A percentile compares a stretch with the other conserved stretches of the same genome.
Evolutionary conservation across 352 stramenopile species (phyloP).

Genomic region (Sclerospora graminicola): DNA sequence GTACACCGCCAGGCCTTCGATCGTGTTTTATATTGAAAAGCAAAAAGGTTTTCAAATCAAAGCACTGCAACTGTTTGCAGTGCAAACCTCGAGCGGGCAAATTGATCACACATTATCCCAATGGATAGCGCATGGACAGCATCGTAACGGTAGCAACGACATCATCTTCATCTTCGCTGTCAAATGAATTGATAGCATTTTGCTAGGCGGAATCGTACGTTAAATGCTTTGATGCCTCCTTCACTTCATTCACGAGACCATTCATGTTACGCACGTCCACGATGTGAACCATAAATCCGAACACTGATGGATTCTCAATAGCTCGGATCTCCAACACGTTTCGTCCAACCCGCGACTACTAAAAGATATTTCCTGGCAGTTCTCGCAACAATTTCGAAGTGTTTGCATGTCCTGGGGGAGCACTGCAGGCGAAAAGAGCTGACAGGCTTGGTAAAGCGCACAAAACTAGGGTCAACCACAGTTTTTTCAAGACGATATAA

Average conservation of each 20-base stretch:
- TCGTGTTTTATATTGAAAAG: too few relatives aligned
- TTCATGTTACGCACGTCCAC: too few relatives aligned
- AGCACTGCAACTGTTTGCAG: conserved; percentile 91
- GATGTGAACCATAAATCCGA: conserved; percentile 65
- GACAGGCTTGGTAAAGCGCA: conserved; percentile 47
- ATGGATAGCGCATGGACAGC: conserved; percentile 80
- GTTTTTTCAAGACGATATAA: conserved; percentile 55
- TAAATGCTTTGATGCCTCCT: too few relatives aligned
- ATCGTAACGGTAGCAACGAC: conserved; percentile 81
- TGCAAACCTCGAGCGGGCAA: conserved; percentile 80
- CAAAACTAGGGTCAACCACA: too few relatives aligned
- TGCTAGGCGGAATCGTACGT: conserved; percentile 66
- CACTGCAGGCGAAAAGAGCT: conserved; percentile 50
- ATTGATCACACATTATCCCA: conserved; percentile 82
- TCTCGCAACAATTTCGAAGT: conserved; percentile 77
- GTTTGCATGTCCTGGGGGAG: conserved; percentile 61
- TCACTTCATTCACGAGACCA: too few relatives aligned
- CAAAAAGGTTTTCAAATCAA: too few relatives aligned
- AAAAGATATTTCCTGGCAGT: conserved; percentile 62
- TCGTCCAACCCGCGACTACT: conserved; percentile 44
- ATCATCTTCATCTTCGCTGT: conserved; percentile 68
- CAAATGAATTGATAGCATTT: conserved; percentile 73
- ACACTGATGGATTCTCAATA: conserved; percentile 46
- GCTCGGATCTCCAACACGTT: conserved; percentile 71
- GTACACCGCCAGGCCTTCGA: too few relatives aligned